Base-by-base conservation (phyloP, 2,329 filamentous ascomycete species). In the Emmonsia crescens region DNA sequence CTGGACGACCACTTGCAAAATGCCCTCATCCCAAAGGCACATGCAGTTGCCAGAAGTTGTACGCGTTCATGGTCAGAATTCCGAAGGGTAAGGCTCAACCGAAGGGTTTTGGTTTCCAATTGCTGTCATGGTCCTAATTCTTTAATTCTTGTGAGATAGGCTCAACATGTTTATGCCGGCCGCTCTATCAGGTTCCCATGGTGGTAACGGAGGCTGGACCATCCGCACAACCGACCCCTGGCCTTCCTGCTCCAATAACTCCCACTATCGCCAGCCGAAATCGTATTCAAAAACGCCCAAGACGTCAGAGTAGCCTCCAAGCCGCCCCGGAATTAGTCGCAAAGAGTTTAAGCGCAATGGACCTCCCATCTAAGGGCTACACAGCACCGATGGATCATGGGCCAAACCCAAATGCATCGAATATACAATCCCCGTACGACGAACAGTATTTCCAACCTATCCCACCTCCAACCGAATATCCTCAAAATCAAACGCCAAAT, bases 1-100 rank as follows among this genome's bases (percentile, higher is more conserved):
- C 78, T 24, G 78, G 78, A 14, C 73, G 78, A 21, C 78, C 78
- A 21, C 71, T 79, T 27, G 74, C 76, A 38, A 78, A 77, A 67
- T 80, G 78, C 54, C 76, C 77, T 31, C 78, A 80, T 68, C 73
- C 74, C 3, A 75, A 76, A 63, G 72, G 73, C 24, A 71, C 70
- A 5, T 78, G 76, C 64, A 74, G 72, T 60, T 78, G 76, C 60
- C 69, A 75, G 63, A 75, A 74, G 64, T 66, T 72, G 16, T 76
- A 72, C 66, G 75, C 75, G 5, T 72, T 79, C 54, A 78, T 79
- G 77, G 71, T 78, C 46, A 71, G 73, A 56, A 76, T 78, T 42
- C 74, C 75, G 1, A 77, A 76, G 70, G 75, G 76, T 78, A 61
- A 61, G 69, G 61, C 46, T 27, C 24, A 57, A 44, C 16, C 21